A percentile compares a stretch with the other conserved stretches of the same genome.
Evolutionary conservation across 2,329 filamentous ascomycete genomes (phyloP).

Genomic region (Magnaporthiopsis incrustans): DNA sequence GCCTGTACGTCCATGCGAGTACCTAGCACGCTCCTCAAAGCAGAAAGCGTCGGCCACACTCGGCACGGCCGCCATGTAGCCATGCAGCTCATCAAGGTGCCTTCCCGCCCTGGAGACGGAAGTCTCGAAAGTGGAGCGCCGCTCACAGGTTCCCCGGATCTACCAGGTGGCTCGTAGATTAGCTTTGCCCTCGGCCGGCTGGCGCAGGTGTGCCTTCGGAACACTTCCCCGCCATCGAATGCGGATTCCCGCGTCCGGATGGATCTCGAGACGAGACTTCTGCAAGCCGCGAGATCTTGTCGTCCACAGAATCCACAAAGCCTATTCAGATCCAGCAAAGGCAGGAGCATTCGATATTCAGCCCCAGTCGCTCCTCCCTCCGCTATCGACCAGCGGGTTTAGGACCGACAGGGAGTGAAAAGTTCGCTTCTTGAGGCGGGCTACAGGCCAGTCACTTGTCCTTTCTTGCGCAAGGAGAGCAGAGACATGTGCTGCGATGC

Average conservation of each 20-base stretch:
- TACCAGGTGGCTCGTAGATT: neutral
- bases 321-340: neutral
- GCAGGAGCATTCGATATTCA: neutral
- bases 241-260: neutral
- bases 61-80: neutral
- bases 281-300: neutral
- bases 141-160: neutral
- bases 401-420: neutral
- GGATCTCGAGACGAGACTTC: neutral
- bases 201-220: neutral
- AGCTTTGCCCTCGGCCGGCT: neutral
- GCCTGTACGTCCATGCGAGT: no score
- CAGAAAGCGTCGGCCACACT: neutral
- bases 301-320: neutral
- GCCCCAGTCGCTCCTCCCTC: no score
- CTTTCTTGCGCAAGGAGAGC: neutral
- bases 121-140: neutral
- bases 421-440: neutral
- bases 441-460: neutral
- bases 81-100: neutral
- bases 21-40: neutral
- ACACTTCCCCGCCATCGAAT: neutral
- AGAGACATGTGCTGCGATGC: slow-evolving; percentile 1
- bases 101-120: no score
- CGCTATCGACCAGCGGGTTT: neutral